phyloP scores from a whole-genome alignment of 177 flowering plant genomes.

The Vitis hybrid region DNA sequence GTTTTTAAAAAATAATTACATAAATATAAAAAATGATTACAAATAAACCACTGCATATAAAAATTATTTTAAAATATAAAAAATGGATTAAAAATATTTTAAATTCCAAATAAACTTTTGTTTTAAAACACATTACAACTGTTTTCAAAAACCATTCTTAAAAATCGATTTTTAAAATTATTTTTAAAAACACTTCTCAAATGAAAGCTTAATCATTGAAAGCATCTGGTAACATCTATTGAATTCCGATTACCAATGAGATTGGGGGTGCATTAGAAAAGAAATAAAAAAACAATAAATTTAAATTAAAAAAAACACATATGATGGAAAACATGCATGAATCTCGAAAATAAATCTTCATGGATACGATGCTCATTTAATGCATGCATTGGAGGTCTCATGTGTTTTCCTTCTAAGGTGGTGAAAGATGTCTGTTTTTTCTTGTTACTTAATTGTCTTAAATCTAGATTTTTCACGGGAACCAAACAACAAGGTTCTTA shows the following conservation, averaged over 20 bases:
- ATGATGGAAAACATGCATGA: constrained; percentile 13
- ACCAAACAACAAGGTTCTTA: constrained; percentile 16
- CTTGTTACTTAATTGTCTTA: constrained; percentile 11
- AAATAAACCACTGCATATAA: too few species aligned
- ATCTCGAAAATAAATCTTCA: constrained; percentile 31
- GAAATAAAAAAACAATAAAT: too few species aligned
- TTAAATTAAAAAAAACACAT: neutral
- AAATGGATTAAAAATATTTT: too few species aligned
- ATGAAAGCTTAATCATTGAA: too few species aligned
- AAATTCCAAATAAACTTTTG: rapidly evolving
- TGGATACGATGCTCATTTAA: constrained; percentile 37
- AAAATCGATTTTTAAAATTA: too few species aligned
- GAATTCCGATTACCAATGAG: too few species aligned
- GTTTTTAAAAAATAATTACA: too few species aligned
- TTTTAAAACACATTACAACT: rapidly evolving
- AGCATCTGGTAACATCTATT: rapidly evolving
- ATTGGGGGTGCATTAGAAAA: too few species aligned
- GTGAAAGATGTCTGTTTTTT: constrained; percentile 49
- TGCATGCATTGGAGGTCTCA: constrained; percentile 33
- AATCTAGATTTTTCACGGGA: constrained; percentile 1
- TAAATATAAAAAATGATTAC: too few species aligned
- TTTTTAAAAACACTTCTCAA: too few species aligned
- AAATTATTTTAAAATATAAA: too few species aligned
- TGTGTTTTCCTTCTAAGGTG: constrained; percentile 32
- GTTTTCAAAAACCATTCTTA: too few species aligned